These are phyloP conservation scores for Eimeria acervulina DNA, from an alignment of 169 alveolate genomes.

Conservation along the genomic window DNA sequence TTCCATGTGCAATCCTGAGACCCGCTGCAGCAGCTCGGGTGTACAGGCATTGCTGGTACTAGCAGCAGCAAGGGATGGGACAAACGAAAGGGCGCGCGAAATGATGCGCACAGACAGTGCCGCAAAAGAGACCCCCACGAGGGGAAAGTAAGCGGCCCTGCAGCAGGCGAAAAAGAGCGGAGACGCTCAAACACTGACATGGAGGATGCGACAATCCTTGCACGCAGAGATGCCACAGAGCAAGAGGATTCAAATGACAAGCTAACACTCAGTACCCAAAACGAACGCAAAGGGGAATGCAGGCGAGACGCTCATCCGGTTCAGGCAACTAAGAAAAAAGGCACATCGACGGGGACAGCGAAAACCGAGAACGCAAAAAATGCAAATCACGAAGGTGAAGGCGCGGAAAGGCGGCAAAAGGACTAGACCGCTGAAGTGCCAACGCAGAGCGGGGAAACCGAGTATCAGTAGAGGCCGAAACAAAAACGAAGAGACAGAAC, in stretches of 20 bases:
- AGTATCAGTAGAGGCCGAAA: background rate
- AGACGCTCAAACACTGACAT: background rate
- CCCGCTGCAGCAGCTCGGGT: conserved; percentile 29
- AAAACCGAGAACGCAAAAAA: background rate
- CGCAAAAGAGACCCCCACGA: conserved; percentile 9
- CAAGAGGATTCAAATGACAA: background rate
- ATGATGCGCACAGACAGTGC: conserved; percentile 39
- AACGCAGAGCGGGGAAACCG: background rate
- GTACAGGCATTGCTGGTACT: conserved; percentile 15
- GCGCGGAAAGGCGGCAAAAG: background rate
- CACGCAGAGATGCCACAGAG: background rate
- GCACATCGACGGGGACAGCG: background rate
- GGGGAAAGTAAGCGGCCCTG: conserved; percentile 55
- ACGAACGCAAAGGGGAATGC: background rate
- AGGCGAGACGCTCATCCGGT: background rate
- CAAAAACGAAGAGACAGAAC: background rate
- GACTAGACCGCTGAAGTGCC: background rate
- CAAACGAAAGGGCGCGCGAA: conserved; percentile 25
- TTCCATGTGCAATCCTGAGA: conserved; percentile 48
- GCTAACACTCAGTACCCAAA: background rate
- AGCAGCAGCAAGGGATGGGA: background rate
- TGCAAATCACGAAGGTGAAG: background rate
- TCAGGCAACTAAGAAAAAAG: background rate
- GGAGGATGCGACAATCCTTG: background rate
- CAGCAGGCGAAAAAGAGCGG: background rate